Conservation (phyloP, 257 asterid species). For the Cynanchum wilfordii region DNA sequence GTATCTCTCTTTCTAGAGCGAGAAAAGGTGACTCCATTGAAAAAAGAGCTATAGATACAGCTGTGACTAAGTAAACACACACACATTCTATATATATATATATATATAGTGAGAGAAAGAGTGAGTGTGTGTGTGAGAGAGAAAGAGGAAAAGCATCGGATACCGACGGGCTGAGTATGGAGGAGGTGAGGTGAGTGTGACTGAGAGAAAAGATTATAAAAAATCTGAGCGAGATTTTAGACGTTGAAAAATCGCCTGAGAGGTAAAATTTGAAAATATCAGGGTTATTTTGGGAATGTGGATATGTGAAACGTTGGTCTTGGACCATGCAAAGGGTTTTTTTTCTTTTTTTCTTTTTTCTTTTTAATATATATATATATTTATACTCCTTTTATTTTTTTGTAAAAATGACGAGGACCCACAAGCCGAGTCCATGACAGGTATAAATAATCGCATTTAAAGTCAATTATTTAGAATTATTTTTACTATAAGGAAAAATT, state of each 20-base stretch:
- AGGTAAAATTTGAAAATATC: neutral
- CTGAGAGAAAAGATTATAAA: neutral
- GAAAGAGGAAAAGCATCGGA: conserved; percentile 22
- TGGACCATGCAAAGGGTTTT: neutral
- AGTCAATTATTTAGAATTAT: too few species aligned
- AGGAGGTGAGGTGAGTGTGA: neutral
- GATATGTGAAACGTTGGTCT: neutral
- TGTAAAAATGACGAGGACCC: too few species aligned
- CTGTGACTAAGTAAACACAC: neutral
- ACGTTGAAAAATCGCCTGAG: conserved; percentile 17
- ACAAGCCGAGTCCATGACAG: too few species aligned
- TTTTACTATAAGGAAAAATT: too few species aligned
- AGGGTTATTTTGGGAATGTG: conserved; percentile 6
- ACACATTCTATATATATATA: too few species aligned
- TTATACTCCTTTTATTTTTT: too few species aligned
- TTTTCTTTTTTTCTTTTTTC: too few species aligned
- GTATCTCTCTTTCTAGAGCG: neutral
- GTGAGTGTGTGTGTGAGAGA: conserved; percentile 15
- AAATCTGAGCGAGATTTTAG: conserved; percentile 1
- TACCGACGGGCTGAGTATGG: conserved; percentile 18
- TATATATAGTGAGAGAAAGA: neutral
- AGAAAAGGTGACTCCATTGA: conserved; percentile 1
- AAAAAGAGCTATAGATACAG: neutral
- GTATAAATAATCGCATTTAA: too few species aligned
- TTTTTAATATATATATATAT: too few species aligned